A percentile compares a stretch with the other conserved stretches of the same genome.
Evolutionary conservation across 306 rosid genomes (phyloP).

Genomic region (Medicago arabica): DNA sequence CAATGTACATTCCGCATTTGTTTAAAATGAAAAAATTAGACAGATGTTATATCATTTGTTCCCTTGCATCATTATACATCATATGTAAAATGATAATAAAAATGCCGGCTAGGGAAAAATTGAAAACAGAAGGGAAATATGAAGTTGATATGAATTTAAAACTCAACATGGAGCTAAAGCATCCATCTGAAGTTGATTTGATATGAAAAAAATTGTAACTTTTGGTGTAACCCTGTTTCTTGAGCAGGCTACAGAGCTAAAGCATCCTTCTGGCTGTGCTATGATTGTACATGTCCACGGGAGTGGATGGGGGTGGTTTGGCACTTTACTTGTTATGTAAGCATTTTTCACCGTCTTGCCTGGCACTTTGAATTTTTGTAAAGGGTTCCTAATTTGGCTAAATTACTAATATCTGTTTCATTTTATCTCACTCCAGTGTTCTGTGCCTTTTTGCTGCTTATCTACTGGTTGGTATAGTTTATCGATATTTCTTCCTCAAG

Average conservation of each 20-base stretch:
- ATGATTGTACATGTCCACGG: conserved; percentile 56
- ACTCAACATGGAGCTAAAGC: background rate
- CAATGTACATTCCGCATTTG: background rate
- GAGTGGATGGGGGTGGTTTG: conserved; percentile 85
- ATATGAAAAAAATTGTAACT: conserved; percentile 13
- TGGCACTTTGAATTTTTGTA: conserved; percentile 29
- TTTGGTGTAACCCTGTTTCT: conserved; percentile 39
- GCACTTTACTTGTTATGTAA: conserved; percentile 63
- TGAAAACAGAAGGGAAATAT: conserved; percentile 6
- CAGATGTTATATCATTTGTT: conserved; percentile 12
- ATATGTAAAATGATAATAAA: background rate
- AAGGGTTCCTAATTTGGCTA: conserved; percentile 22
- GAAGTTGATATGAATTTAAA: conserved; percentile 29
- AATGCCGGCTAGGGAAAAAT: background rate
- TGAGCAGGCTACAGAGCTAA: conserved; percentile 74
- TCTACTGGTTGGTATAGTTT: conserved; percentile 70
- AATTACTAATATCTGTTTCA: conserved; percentile 37
- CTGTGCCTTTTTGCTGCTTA: conserved; percentile 80
- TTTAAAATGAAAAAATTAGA: conserved; percentile 31
- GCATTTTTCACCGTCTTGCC: conserved; percentile 36
- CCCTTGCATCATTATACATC: conserved; percentile 11
- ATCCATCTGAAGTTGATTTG: conserved; percentile 14
- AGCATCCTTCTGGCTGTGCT: conserved; percentile 96
- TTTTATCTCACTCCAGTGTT: conserved; percentile 60
- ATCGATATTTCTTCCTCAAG: conserved; percentile 67